Conservation (phyloP, 331 rosid species). For the Dryas integrifolia region DNA sequence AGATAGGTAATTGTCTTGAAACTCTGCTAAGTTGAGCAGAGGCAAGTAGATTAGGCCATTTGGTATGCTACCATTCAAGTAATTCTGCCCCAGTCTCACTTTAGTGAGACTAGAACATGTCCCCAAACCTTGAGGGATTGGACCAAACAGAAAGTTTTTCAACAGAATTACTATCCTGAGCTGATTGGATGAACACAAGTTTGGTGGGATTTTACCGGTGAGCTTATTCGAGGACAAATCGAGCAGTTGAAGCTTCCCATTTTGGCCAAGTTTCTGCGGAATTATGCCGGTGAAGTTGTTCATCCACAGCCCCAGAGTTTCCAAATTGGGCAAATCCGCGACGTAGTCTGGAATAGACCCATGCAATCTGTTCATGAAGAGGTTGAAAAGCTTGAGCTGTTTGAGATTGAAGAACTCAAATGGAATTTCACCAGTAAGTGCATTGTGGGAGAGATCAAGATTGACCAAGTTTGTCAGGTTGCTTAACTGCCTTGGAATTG, state of each 20-base stretch:
- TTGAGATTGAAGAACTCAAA: constrained; percentile 55
- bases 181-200: constrained; percentile 59
- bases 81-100: constrained; percentile 69
- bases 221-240: constrained; percentile 89
- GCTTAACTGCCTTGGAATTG: constrained; percentile 64
- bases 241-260: constrained; percentile 57
- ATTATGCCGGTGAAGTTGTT: constrained; percentile 88
- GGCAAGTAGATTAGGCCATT: constrained; percentile 74
- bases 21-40: constrained; percentile 54
- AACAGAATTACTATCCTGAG: constrained; percentile 61
- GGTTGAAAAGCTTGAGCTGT: constrained; percentile 63
- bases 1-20: constrained; percentile 68
- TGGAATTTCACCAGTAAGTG: constrained; percentile 77
- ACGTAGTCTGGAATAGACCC: constrained; percentile 76
- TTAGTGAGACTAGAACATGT: constrained; percentile 64
- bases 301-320: constrained; percentile 66
- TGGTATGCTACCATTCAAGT: constrained; percentile 76
- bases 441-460: constrained; percentile 75
- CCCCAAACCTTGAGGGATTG: constrained; percentile 65
- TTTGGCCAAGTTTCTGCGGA: constrained; percentile 66
- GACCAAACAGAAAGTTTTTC: constrained; percentile 73
- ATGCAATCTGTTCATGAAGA: constrained; percentile 73
- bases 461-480: constrained; percentile 54
- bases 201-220: constrained; percentile 72
- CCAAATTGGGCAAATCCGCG: constrained; percentile 57